Base-by-base conservation (phyloP, 2,329 filamentous ascomycete species). In the Dactylella cylindrospora region DNA sequence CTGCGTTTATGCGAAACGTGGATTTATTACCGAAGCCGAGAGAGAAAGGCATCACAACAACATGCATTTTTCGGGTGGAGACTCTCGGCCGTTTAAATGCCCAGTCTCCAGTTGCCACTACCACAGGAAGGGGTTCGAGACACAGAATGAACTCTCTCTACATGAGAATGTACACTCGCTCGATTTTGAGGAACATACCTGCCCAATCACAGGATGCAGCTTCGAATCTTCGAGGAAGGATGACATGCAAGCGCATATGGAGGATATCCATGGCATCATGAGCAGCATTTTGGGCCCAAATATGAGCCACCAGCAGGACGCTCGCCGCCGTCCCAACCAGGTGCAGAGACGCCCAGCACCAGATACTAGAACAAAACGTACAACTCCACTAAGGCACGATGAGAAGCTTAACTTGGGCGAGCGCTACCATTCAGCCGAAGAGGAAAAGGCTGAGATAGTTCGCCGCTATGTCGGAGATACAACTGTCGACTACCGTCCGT, bases 51-150 rank as follows among this genome's bases (percentile, higher is more conserved):
- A 64, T 17, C 59, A 64, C 13, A 29, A 15, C 6, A 50, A 13
- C 12, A 28, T 39, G 2, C 59, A 64, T 31, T 2, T 17, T 22
- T 12, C 17, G 3, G 20, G 19, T 6, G 33, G 28, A 20, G 51
- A 64, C 22, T 22, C 45, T 10, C 59, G 59, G 5, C 59, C 59
- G 7, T 64, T 39, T 17, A 64, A 64, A 47, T 64, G 59, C 32
- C 50, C 45, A 2, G 46, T 55, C n/a, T 13, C 59, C 3, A 57
- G 32, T 22, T 64, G 59, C 17, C 46, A 51, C 20, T 64, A 64
- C 20, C 45, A 64, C 23, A 64, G 57, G 43, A 64, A 64, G 13
- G 59, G 59, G 8, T 64, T 64, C 13, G 59, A 64, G 28, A 64
- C 59, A 3, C 38, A 51, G 12, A 57, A 47, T 22, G 59, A 47